Evolutionary conservation across 2,329 filamentous ascomycete genomes (phyloP), one percentile per base, ranked within the genome.

Genomic region (Cytospora chrysosperma): DNA sequence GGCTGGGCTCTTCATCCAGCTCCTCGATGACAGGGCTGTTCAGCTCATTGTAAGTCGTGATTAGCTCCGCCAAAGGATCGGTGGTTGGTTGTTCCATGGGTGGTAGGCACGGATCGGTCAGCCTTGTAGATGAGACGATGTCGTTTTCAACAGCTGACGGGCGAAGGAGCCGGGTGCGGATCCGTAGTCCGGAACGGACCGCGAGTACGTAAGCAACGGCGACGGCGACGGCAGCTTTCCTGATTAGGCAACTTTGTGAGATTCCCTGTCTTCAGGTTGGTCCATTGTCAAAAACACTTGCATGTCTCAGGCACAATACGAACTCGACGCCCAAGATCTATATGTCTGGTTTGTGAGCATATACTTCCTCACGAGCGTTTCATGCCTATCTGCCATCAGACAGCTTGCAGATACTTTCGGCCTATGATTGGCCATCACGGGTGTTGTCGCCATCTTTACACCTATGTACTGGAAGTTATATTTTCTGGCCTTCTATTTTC

Each of bases 31-130:
- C 69, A 26, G 77, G 73, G 62, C 81, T 75, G 71, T 94, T 94
- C 61, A 93, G 83, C 68, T 92, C 90, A 70, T 89, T 85, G 75
- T 91, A 93, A n/a, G 81, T 85, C 13, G 78, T 81, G 67, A 94
- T 83, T 26, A 93, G 81, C 63, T 84, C 80, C 26, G 70, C 73
- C 63, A 84, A 74, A 15, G 81, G 76, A 65, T 82, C 80, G 47
- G 32, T n/a, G 27, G 26, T 10, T 17, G 7, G 7, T 28, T 58
- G n/a, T 6, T 60, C 60, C 65, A 68, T 68, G 43, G 26, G 64
- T 67, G 47, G 24, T 56, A 9, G 59, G 54, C 12, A 34, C 28
- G 28, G 54, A 47, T 50, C 56, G 30, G 26, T 43, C 59, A 62
- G 60, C 62, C 54, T 62, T 43, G 62, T 56, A 21, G 52, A 37